phyloP scores from a whole-genome alignment of 2,329 filamentous ascomycete species.

The Colletotrichum sp. region DNA sequence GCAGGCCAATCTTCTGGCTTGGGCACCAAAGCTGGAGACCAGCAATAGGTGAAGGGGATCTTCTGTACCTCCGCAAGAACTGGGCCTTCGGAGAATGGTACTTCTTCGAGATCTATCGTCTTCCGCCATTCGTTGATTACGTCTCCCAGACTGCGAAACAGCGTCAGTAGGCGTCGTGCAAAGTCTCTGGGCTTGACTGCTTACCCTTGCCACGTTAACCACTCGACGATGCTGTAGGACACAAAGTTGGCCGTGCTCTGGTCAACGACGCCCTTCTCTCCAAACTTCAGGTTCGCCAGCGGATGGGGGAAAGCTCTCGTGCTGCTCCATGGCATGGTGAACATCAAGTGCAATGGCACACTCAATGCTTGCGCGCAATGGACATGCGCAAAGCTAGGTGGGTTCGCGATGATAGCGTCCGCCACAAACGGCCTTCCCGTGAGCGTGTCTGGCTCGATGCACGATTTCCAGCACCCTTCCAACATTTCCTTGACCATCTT shows the following conservation, averaged over 20 bases:
- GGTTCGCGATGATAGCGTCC: slow-evolving; percentile 56
- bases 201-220: slow-evolving; percentile 77
- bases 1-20: slow-evolving; percentile 71
- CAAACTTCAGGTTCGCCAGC: slow-evolving; percentile 71
- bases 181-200: accelerated
- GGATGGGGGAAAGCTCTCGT: slow-evolving; percentile 77
- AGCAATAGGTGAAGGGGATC: slow-evolving; percentile 80
- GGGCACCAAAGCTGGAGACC: slow-evolving; percentile 71
- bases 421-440: slow-evolving; percentile 46
- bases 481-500: slow-evolving; percentile 29
- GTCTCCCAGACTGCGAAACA: slow-evolving; percentile 60
- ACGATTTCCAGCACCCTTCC: slow-evolving; percentile 29
- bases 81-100: slow-evolving; percentile 75
- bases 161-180: not conserved
- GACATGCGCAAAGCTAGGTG: slow-evolving; percentile 53
- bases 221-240: slow-evolving; percentile 74
- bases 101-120: slow-evolving; percentile 67
- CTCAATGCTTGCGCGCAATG: slow-evolving; percentile 51
- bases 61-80: slow-evolving; percentile 70
- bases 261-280: slow-evolving; percentile 53
- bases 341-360: slow-evolving; percentile 52
- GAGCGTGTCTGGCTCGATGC: slow-evolving; percentile 23
- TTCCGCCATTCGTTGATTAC: slow-evolving; percentile 77
- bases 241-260: slow-evolving; percentile 70
- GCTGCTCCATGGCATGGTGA: slow-evolving; percentile 76